These are phyloP conservation scores for Rhynchospora pubera DNA, from an alignment of 176 grass and related monocot genomes.

Conservation along the genomic window DNA sequence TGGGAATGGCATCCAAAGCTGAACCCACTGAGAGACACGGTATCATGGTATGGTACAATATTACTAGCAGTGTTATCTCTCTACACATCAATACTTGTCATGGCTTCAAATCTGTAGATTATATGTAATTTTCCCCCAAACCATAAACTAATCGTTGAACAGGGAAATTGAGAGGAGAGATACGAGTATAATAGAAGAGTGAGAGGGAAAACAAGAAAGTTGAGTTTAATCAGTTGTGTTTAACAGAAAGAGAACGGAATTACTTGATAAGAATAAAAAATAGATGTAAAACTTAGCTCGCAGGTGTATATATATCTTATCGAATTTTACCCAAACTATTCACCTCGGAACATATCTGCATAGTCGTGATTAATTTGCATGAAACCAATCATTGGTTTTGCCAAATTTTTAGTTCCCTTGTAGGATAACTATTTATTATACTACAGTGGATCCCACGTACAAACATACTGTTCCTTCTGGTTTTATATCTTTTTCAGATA, in stretches of 20 bases:
- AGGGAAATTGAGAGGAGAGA: not conserved
- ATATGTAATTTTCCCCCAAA: too few relatives aligned
- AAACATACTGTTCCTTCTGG: not conserved
- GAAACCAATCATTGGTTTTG: not conserved
- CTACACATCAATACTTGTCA: not conserved
- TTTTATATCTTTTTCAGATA: not conserved
- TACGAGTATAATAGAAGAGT: not conserved
- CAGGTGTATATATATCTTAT: not conserved
- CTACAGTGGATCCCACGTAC: not conserved
- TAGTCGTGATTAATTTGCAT: not conserved
- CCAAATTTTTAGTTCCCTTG: not conserved
- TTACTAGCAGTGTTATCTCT: not conserved
- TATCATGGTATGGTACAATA: conserved; percentile 6
- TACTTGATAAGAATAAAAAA: not conserved
- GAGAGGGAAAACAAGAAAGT: too few relatives aligned
- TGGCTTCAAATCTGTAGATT: conserved; percentile 3
- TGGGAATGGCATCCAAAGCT: conserved; percentile 18
- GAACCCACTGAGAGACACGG: conserved; percentile 20
- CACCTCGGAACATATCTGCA: too few relatives aligned
- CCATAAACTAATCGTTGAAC: too few relatives aligned
- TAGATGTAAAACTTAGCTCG: not conserved
- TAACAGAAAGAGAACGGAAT: not conserved
- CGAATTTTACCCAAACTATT: too few relatives aligned
- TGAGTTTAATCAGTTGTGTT: too few relatives aligned
- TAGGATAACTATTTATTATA: not conserved